Percentiles rank a stretch among this genome's conserved stretches.
Conservation (phyloP, 23 red algal genomes). For the Chondrus crispus region DNA sequence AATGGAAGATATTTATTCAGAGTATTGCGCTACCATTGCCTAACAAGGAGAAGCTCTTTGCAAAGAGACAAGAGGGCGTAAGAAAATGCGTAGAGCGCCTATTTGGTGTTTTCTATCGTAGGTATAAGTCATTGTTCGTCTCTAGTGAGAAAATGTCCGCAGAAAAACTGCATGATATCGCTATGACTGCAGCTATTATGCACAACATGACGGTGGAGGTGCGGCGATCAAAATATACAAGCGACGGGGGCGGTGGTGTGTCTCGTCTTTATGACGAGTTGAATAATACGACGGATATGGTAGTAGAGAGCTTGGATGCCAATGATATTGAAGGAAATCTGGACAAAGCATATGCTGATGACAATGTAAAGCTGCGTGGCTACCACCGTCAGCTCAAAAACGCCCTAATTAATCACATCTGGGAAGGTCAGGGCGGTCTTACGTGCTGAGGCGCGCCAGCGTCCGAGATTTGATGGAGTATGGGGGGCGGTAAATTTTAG, state of each 20-base stretch:
- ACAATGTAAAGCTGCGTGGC: slow-evolving; percentile 8
- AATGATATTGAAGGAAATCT: no score
- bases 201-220: slow-evolving; percentile 27
- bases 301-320: neutral
- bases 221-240: neutral
- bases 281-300: neutral
- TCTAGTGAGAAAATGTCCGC: neutral
- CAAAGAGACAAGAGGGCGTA: neutral
- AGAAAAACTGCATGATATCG: neutral
- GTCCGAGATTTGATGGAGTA: no score
- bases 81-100: neutral
- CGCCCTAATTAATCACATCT: slow-evolving; percentile 17
- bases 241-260: neutral
- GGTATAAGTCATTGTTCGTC: neutral
- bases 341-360: no score
- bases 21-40: neutral
- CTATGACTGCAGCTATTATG: neutral
- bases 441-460: no score
- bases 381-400: neutral
- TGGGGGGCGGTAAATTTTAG: no score
- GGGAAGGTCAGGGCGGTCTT: no score
- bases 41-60: neutral
- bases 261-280: neutral
- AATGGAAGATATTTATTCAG: neutral
- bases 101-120: neutral